Base-by-base conservation (phyloP, 2,329 filamentous ascomycete genomes). In the Tolypocladium tundrense region DNA sequence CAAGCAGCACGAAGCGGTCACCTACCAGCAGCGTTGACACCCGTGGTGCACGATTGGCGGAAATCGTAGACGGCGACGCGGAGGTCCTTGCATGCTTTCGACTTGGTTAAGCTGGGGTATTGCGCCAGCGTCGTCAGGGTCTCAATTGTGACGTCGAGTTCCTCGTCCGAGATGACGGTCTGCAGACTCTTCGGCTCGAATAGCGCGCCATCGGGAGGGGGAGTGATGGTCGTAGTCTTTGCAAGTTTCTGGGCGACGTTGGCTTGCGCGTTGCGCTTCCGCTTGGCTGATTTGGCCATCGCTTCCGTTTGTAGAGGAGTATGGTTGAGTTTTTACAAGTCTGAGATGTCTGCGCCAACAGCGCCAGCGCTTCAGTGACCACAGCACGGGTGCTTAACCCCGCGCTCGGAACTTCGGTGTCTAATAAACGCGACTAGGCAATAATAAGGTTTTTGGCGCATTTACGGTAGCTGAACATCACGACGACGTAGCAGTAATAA, bases 41-140 rank as follows among this genome's bases (percentile, higher is more conserved):
- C 86, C 0, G 84, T 88, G 0, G 83, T 87, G 63, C 85, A 88
- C 19, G 85, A 83, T 67, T 88, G 82, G 1, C 85, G 81, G 59
- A 90, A 89, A 24, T 85, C 82, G 65, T 87, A 88, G 9, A 88
- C 85, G 6, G 86, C 86, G 4, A 80, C 81, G 24, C 87, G 77
- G 2, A 89, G 72, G 53, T 86, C 83, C 65, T 83, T 86, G 72
- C 86, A 89, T 31, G 77, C 78, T 65, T 87, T 88, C 0, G 84
- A 83, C 69, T 89, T 89, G 68, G 87, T 88, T 27, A 88, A 66
- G 27, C 70, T 72, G 0, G 86, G 86, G 61, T 88, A 79, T 58
- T 80, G 71, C 0, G 84, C 72, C 13, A 88, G 76, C 0, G 80
- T 77, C 2, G 73, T 75, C 35, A 89, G 76, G 0, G 85, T 88